phyloP scores from a whole-genome alignment of 768 basidiomycete species.

The Amanita thiersii region DNA sequence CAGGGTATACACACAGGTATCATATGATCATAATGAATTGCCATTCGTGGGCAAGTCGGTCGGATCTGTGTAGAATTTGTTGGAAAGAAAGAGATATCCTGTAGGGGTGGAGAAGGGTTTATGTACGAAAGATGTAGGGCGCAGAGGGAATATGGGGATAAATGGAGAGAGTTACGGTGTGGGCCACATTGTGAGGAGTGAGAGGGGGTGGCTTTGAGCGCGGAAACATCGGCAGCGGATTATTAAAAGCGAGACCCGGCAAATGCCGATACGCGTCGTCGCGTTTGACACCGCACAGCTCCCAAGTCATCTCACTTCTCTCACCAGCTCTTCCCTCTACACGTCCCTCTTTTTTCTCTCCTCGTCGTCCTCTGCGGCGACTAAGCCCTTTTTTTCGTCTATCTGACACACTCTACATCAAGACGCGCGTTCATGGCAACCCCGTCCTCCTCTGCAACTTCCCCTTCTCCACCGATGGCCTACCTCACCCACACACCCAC shows the following conservation, averaged over 20 bases:
- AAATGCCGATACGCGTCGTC: constrained; percentile 47
- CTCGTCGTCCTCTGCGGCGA: constrained; percentile 24
- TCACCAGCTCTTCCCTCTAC: constrained; percentile 17
- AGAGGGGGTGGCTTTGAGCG: not conserved
- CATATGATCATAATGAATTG: not conserved
- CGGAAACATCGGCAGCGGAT: constrained; percentile 20
- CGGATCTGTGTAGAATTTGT: not conserved
- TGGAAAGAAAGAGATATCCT: too few relatives aligned
- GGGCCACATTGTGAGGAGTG: not conserved
- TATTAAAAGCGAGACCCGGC: constrained; percentile 36
- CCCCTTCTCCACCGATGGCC: constrained; percentile 68
- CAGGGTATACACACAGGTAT: not conserved
- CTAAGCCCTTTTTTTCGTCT: constrained; percentile 18
- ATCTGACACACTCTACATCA: constrained; percentile 10
- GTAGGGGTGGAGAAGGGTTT: too few relatives aligned
- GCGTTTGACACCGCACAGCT: constrained; percentile 34
- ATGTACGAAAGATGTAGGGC: too few relatives aligned
- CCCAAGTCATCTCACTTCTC: constrained; percentile 22
- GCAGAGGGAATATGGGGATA: not conserved
- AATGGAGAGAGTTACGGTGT: not conserved
- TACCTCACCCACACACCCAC: constrained; percentile 43
- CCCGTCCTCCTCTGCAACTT: constrained; percentile 75
- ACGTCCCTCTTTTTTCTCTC: constrained; percentile 19
- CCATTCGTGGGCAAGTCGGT: not conserved
- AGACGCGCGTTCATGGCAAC: constrained; percentile 59